Evolutionary conservation across 768 basidiomycete species (phyloP), one percentile per base, ranked within the genome.

Genomic region (Suillus subaureus): DNA sequence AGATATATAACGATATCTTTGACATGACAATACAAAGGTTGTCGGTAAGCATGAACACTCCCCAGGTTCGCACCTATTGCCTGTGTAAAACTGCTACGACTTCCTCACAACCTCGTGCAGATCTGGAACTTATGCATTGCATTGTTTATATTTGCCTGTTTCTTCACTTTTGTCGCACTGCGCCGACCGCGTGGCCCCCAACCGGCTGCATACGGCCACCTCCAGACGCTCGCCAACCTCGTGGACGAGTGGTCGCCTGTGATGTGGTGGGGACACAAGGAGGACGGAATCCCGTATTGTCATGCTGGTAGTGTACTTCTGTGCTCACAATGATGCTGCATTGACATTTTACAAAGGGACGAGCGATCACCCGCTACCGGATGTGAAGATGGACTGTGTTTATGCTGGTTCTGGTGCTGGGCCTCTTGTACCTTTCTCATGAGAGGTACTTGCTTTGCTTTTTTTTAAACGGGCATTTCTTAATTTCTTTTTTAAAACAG

Each of bases 211-310:
- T 79, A 78, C 35, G 75, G 77, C 4, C 76, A 78, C 28, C 61
- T 79, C 3, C 74, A 77, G 55, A 79, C 73, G 15, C 70, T 79
- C 16, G 74, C 72, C 2, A 77, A 79, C 62, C 63, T 78, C 61
- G 69, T 77, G 47, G 78, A 78, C 61, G 76, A 79, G 23, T 75
- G 78, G 77, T 74, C 72, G n/a, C 65, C 70, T 1, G 73, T 66
- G 8, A 74, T 77, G 70, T 72, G 75, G 75, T 77, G 75, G 72
- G 75, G 74, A n/a, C 68, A 69, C n/a, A 77, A 75, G n/a, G 52
- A 56, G 0, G 39, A 16, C 12, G 64, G 66, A 37, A 61, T 23
- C 31, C 52, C 62, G 1, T 57, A 31, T 31, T 58, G 33, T 45
- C 72, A 69, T 64, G 72, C 74, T 0, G 75, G 75, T 71, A 62